phyloP scores from a whole-genome alignment of 2,329 filamentous ascomycete species.

The Fusarium sp. region DNA sequence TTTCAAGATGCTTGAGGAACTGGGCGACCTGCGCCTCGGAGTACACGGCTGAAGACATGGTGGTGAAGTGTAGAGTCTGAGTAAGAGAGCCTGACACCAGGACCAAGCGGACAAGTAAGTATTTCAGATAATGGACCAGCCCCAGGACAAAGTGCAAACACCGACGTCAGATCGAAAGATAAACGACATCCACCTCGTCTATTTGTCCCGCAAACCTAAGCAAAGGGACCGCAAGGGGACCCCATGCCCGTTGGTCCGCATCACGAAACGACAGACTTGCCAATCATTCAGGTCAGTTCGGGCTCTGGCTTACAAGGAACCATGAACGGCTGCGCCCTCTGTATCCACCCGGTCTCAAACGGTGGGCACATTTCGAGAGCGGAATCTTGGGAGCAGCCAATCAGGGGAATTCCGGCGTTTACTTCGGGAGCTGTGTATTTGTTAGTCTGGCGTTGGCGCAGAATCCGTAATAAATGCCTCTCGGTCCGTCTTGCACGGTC shows the following conservation, averaged over 20 bases:
- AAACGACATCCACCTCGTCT: constrained; percentile 24
- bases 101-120: constrained; percentile 1
- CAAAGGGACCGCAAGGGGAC: constrained; percentile 3
- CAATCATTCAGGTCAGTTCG: constrained; percentile 12
- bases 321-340: constrained; percentile 1
- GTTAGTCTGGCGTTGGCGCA: constrained; percentile 29
- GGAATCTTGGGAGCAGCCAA: constrained; percentile 21
- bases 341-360: constrained; percentile 20
- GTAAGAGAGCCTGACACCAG: neutral
- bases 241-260: constrained; percentile 23
- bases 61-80: neutral
- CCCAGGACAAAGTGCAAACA: constrained; percentile 7
- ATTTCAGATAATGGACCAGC: constrained; percentile 11
- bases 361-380: constrained; percentile 6
- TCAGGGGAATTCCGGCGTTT: constrained; percentile 44
- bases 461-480: constrained; percentile 37
- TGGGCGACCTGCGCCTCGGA: constrained; percentile 44
- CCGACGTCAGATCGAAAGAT: constrained; percentile 28
- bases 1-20: constrained; percentile 44
- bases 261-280: constrained; percentile 26
- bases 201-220: constrained; percentile 27
- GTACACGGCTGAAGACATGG: constrained; percentile 46
- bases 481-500: constrained; percentile 33
- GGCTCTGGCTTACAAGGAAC: neutral
- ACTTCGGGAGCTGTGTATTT: constrained; percentile 35